phyloP scores from a whole-genome alignment of 352 stramenopile genomes.

The Globisporangium acanthophoron region DNA sequence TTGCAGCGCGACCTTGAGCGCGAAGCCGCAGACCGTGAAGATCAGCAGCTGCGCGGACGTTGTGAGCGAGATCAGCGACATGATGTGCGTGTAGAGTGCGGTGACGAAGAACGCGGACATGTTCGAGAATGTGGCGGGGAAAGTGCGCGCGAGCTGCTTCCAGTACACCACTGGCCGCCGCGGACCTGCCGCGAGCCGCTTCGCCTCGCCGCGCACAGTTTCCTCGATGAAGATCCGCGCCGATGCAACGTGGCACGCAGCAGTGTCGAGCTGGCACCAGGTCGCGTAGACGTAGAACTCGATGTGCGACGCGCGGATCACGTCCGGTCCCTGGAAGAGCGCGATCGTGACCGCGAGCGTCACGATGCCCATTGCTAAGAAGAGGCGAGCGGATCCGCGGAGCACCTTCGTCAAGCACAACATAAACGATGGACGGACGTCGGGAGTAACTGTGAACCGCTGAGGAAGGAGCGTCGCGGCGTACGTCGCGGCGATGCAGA shows the following conservation, averaged over 20 bases:
- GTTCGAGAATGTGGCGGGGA: background rate
- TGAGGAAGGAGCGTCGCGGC: slow-evolving; percentile 1
- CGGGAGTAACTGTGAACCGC: background rate
- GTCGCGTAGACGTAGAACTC: slow-evolving; percentile 4
- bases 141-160: slow-evolving; percentile 5
- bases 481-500: slow-evolving; percentile 3
- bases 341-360: background rate
- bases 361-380: background rate
- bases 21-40: slow-evolving; percentile 10
- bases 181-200: background rate
- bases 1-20: slow-evolving; percentile 15
- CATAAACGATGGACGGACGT: background rate
- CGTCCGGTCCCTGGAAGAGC: background rate
- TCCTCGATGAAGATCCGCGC: background rate
- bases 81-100: slow-evolving; percentile 7
- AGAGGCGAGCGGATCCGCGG: background rate
- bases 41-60: background rate
- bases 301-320: background rate
- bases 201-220: background rate
- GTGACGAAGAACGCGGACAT: slow-evolving; percentile 1
- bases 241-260: background rate
- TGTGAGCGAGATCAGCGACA: background rate
- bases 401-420: slow-evolving; percentile 10
- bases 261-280: slow-evolving; percentile 2
- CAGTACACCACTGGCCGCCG: background rate